phyloP scores from a whole-genome alignment of 148 eudicot genomes.

The Linanthus parryae region DNA sequence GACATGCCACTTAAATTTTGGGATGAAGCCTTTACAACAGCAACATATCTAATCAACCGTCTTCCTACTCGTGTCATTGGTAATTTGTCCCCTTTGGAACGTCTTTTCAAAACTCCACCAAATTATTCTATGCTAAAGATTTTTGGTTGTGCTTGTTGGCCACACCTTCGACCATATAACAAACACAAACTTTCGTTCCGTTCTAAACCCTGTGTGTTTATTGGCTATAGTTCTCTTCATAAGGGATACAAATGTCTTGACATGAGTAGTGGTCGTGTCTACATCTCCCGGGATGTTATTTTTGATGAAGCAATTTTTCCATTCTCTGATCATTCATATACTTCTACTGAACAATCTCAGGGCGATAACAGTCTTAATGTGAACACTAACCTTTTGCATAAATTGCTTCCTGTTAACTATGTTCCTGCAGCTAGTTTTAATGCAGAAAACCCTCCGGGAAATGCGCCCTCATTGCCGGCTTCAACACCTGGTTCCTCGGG shows the following conservation, averaged over 20 bases:
- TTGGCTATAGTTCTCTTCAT: neutral
- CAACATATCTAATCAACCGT: neutral
- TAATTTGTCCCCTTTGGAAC: neutral
- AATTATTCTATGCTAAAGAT: neutral
- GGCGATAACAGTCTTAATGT: neutral
- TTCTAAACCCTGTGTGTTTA: neutral
- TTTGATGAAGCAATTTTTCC: neutral
- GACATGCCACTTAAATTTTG: neutral
- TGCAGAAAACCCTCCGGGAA: too few species aligned
- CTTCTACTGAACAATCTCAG: neutral
- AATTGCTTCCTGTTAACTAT: too few species aligned
- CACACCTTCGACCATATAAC: neutral
- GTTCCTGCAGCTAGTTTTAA: too few species aligned
- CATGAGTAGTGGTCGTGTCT: too few species aligned
- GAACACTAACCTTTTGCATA: too few species aligned
- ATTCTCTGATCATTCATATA: neutral
- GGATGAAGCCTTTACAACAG: conserved; percentile 4
- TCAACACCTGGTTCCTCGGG: too few species aligned
- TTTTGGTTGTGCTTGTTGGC: neutral
- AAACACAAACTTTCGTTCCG: neutral
- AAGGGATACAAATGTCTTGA: neutral
- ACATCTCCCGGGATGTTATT: neutral
- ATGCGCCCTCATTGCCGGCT: too few species aligned
- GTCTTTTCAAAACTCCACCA: neutral
- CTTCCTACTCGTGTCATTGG: neutral